Base-by-base conservation (phyloP, 1,284 basidiomycete species). In the Puccinia novopanici region DNA sequence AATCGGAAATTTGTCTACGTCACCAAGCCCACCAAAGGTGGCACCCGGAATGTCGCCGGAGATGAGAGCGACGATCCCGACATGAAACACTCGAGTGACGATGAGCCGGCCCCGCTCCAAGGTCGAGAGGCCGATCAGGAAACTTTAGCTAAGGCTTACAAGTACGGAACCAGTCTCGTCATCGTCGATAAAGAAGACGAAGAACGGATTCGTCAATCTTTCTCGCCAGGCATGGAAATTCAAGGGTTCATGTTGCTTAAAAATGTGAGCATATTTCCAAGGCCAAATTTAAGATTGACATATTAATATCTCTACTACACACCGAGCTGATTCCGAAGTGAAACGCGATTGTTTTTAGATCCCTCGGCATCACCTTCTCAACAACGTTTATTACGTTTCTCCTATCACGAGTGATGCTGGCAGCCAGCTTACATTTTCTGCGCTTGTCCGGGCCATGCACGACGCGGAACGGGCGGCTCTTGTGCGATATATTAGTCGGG, bases 311-410 rank as follows among this genome's bases (percentile, higher is more conserved):
- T 27, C 22, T 0, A 37, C 19, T 10, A 57, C 34, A 22, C 17
- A 40, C 13, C 30, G 30, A 57, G 52, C 50, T 72, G 4, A 34
- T 40, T 6, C 22, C 0, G 24, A 15, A 27, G 50, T n/a, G 22
- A 12, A 71, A 12, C 24, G n/a, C 52, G 48, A 27, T 65, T 42
- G 19, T 34, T 24, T 55, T 37, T 63, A 79, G 76, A n/a, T 79
- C 17, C 76, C 76, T 54, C 63, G 67, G 27, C 50, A 79, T 65
- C 76, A 79, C 50, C 67, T 79, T n/a, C 27, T 79, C 19, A 79
- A 79, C 27, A 67, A 79, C 34, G 76, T 79, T 37, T 65, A 79
- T 79, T 79, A 79, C 42, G 22, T 79, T 19, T 57, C 19, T 27
- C 42, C 76, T 48, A 22, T 37, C 10, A 8, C 27, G 30, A 30